A percentile compares a stretch with the other conserved stretches of the same genome.
These are phyloP conservation scores for Mucor mucedo DNA, from an alignment of 371 early-diverging fungal species.

Conservation along the genomic window DNA sequence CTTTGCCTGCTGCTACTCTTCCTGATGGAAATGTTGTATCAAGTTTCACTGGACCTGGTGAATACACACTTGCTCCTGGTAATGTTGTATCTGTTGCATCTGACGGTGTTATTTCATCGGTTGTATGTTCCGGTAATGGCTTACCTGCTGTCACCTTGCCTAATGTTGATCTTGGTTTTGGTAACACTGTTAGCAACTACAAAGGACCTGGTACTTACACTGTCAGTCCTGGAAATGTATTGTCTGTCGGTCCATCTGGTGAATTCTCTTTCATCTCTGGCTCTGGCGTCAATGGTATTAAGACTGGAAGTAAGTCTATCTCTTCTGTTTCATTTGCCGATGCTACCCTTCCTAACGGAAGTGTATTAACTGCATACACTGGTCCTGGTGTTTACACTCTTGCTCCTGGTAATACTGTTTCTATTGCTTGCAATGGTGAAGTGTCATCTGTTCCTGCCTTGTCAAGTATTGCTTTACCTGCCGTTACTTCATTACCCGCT, in stretches of 20 bases:
- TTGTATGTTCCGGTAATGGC: not conserved
- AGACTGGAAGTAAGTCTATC: not conserved
- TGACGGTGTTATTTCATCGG: not conserved
- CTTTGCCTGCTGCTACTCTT: too few species aligned
- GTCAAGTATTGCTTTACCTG: not conserved
- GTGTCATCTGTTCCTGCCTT: not conserved
- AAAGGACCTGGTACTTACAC: slow-evolving; percentile 8
- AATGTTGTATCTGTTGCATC: slow-evolving; percentile 6
- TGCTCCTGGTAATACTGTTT: slow-evolving; percentile 9
- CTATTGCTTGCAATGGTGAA: not conserved
- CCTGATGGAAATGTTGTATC: too few species aligned
- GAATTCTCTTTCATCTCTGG: not conserved
- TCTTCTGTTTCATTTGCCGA: not conserved
- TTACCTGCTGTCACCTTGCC: not conserved
- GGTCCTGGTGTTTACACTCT: slow-evolving; percentile 17
- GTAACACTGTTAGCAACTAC: not conserved
- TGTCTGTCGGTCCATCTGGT: not conserved
- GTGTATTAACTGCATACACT: not conserved
- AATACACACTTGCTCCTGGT: slow-evolving; percentile 4
- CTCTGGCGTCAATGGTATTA: not conserved
- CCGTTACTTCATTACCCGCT: not conserved
- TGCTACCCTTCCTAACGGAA: not conserved
- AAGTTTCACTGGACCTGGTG: too few species aligned
- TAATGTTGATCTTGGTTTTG: not conserved
- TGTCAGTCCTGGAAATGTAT: not conserved